Conservation (phyloP, 169 alveolate genomes). For the Cyclospora cayetanensis region DNA sequence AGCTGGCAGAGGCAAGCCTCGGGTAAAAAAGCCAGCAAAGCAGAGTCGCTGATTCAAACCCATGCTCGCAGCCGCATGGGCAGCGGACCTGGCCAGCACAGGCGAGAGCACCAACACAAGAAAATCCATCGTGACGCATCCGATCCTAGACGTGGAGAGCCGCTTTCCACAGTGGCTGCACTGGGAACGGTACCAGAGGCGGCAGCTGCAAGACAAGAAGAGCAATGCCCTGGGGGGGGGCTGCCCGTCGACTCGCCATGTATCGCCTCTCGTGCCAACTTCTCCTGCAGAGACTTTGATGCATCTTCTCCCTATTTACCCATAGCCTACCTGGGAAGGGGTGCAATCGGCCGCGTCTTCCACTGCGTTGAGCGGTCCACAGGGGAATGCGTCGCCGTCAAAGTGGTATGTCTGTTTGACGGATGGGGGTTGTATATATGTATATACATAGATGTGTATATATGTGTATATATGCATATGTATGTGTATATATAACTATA, state of each 20-base stretch:
- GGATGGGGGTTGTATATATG: too few relatives aligned
- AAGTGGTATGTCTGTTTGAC: constrained; percentile 43
- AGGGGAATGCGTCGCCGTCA: constrained; percentile 39
- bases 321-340: constrained; percentile 35
- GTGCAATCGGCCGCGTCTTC: constrained; percentile 50
- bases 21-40: not conserved
- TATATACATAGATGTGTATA: too few relatives aligned
- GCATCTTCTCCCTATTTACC: constrained; percentile 58
- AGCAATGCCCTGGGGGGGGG: too few relatives aligned
- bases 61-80: not conserved
- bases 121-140: not conserved
- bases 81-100: not conserved
- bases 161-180: not conserved
- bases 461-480: too few relatives aligned
- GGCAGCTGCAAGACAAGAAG: not conserved
- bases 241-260: too few relatives aligned
- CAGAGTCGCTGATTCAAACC: not conserved
- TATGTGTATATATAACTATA: too few relatives aligned
- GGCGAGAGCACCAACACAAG: not conserved
- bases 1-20: not conserved
- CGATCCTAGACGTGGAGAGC: not conserved
- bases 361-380: constrained; percentile 51
- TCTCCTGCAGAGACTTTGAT: constrained; percentile 4
- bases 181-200: not conserved
- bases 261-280: not conserved